These are phyloP conservation scores for Alternaria postmessia DNA, from an alignment of 2,329 filamentous ascomycete genomes.

Conservation along the genomic window DNA sequence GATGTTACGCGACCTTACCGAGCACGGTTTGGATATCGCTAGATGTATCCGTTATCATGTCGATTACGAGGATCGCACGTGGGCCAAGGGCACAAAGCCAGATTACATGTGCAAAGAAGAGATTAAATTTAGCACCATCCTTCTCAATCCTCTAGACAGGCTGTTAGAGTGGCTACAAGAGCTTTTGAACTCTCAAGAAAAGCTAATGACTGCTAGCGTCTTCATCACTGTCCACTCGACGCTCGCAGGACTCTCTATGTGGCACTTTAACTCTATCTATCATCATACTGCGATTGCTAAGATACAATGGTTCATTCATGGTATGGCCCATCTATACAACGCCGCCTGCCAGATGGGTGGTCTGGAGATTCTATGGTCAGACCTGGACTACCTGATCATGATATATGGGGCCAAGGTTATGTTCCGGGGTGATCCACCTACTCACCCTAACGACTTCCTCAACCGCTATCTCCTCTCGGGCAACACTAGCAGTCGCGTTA, in stretches of 20 bases:
- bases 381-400: conserved; percentile 32
- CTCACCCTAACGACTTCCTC: conserved; percentile 20
- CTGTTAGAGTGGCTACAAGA: conserved; percentile 20
- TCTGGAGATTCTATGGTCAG: conserved; percentile 21
- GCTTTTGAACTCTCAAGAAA: conserved; percentile 1
- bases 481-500: conserved; percentile 3
- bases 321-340: conserved; percentile 31
- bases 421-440: conserved; percentile 26
- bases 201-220: conserved; percentile 3
- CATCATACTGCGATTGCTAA: conserved; percentile 16
- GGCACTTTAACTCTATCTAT: conserved; percentile 17
- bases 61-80: conserved; percentile 28
- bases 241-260: conserved; percentile 20
- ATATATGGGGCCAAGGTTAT: conserved; percentile 23
- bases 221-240: conserved; percentile 25
- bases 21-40: conserved; percentile 14
- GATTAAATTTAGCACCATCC: conserved; percentile 27
- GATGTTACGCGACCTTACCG: conserved; percentile 13
- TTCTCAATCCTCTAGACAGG: conserved; percentile 9
- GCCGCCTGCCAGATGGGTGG: conserved; percentile 27
- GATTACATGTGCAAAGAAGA: conserved; percentile 28
- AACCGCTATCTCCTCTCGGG: conserved; percentile 14
- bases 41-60: conserved; percentile 22
- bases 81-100: conserved; percentile 18
- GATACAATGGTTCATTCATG: conserved; percentile 25